These are phyloP conservation scores for Zygoascus biomembranicola DNA, from an alignment of 805 yeast species.

Conservation along the genomic window DNA sequence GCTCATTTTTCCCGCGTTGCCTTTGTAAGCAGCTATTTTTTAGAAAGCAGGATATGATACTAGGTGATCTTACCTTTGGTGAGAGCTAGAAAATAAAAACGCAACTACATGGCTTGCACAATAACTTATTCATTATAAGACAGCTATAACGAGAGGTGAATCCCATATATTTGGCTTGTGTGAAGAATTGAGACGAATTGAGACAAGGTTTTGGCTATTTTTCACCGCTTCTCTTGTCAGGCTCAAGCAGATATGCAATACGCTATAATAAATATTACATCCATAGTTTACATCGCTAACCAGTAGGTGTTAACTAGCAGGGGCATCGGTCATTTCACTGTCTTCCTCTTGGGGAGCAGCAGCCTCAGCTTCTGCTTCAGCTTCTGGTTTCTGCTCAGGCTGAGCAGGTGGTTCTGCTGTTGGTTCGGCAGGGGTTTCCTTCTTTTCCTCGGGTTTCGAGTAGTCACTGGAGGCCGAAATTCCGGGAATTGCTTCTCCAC, in stretches of 20 bases:
- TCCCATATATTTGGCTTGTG: too few relatives aligned
- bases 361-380: background rate
- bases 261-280: background rate
- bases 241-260: background rate
- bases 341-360: conserved; percentile 1
- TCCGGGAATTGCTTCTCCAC: conserved; percentile 41
- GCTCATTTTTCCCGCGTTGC: too few relatives aligned
- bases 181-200: too few relatives aligned
- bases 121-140: too few relatives aligned
- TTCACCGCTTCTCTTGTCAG: background rate
- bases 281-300: background rate
- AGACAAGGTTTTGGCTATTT: too few relatives aligned
- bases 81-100: background rate
- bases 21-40: too few relatives aligned
- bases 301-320: background rate
- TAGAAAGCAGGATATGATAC: too few relatives aligned
- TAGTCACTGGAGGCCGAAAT: conserved; percentile 23
- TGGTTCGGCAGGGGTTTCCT: conserved; percentile 2
- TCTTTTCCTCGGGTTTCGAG: conserved; percentile 2
- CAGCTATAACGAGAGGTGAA: too few relatives aligned
- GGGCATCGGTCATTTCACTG: conserved; percentile 6
- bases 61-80: background rate
- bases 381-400: conserved; percentile 1
- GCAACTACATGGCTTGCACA: background rate
- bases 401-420: conserved; percentile 1